Evolutionary conservation across 768 basidiomycete species (phyloP).

Genomic region (Kwoniella dendrophila): DNA sequence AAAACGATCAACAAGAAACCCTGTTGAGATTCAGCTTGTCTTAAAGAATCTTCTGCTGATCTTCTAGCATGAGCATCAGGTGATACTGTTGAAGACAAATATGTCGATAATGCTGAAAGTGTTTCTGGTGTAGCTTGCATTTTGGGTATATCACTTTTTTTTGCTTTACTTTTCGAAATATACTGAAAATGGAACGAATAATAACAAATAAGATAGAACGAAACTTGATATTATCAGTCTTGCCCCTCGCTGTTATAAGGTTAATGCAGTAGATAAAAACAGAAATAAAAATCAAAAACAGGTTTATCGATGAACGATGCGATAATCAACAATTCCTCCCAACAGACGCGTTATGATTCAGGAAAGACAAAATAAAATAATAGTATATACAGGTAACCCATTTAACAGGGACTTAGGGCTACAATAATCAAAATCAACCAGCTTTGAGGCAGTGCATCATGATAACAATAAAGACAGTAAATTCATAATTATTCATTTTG

Average conservation of each 20-base stretch:
- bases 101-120: conserved; percentile 40
- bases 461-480: not conserved
- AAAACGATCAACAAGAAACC: conserved; percentile 82
- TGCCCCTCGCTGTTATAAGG: no score
- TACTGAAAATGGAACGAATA: not conserved
- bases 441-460: not conserved
- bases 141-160: not conserved
- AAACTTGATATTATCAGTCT: no score
- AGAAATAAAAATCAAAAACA: no score
- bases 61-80: conserved; percentile 69
- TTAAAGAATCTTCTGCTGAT: conserved; percentile 79
- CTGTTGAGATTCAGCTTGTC: conserved; percentile 67
- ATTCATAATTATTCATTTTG: not conserved
- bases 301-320: no score
- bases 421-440: no score
- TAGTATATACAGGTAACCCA: not conserved
- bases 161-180: not conserved
- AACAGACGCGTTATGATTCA: no score
- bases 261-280: no score
- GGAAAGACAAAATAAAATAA: not conserved
- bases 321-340: not conserved
- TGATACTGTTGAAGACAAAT: conserved; percentile 67
- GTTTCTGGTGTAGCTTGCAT: conserved; percentile 44
- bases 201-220: no score
- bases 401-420: not conserved